phyloP scores from a whole-genome alignment of 2,329 filamentous ascomycete species.

The Penicillium psychrosexuale region DNA sequence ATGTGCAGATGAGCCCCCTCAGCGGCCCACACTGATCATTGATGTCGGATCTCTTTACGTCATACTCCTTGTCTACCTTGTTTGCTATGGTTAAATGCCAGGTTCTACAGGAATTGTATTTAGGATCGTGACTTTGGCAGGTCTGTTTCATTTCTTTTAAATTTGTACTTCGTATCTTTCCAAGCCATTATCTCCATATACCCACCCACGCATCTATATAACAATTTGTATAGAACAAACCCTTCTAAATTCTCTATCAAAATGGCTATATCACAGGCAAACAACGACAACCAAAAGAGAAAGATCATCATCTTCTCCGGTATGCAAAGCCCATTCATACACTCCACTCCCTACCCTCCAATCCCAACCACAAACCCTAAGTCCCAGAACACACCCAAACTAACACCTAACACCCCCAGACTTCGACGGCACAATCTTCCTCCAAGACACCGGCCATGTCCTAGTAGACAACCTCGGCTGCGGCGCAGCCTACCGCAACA shows the following conservation, averaged over 20 bases:
- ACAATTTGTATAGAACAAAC: neutral
- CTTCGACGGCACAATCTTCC: constrained; percentile 70
- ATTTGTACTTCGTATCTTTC: neutral
- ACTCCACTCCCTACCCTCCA: neutral
- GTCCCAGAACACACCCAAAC: neutral
- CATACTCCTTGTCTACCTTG: constrained; percentile 3
- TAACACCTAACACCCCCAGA: constrained; percentile 42
- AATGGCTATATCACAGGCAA: constrained; percentile 12
- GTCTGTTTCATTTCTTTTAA: neutral
- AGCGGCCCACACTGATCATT: constrained; percentile 9
- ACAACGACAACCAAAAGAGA: constrained; percentile 29
- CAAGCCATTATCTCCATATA: neutral
- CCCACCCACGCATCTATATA: neutral
- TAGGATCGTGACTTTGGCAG: neutral
- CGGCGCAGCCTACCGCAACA: constrained; percentile 53
- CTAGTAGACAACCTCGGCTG: constrained; percentile 66
- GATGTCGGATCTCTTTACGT: constrained; percentile 7
- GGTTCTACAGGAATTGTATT: neutral
- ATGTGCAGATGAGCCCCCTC: neutral
- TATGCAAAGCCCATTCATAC: constrained; percentile 18
- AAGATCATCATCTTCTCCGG: constrained; percentile 49
- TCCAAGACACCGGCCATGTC: constrained; percentile 67
- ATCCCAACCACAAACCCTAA: neutral
- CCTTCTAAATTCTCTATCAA: neutral
- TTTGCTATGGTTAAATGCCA: neutral